Evolutionary conservation across 148 eudicot genomes (phyloP).

Genomic region (Mesembryanthemum crystallinum): DNA sequence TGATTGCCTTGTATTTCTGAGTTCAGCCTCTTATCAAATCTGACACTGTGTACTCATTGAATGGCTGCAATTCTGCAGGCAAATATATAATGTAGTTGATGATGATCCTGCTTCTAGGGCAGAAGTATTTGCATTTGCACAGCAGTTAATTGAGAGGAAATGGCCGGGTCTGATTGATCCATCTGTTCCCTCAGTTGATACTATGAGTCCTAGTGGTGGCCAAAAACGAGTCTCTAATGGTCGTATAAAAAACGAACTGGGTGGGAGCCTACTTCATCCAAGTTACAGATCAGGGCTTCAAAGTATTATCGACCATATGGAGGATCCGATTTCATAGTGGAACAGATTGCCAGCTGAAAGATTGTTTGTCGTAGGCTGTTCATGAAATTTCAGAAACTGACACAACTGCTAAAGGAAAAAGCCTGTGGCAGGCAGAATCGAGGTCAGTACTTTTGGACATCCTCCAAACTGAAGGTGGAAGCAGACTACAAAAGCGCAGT

Average conservation of each 20-base stretch:
- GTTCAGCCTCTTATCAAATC: background rate
- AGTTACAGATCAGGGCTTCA: constrained; percentile 70
- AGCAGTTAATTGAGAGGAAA: constrained; percentile 47
- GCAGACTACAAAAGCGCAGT: no score
- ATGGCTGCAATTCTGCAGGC: constrained; percentile 32
- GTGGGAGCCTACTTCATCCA: constrained; percentile 56
- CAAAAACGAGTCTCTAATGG: constrained; percentile 79
- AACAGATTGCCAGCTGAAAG: background rate
- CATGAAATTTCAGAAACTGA: background rate
- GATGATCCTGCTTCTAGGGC: constrained; percentile 83
- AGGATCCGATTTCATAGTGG: constrained; percentile 15
- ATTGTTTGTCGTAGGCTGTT: background rate
- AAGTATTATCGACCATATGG: constrained; percentile 51
- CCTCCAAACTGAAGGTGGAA: no score
- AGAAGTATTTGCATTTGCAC: constrained; percentile 63
- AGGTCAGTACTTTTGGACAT: no score
- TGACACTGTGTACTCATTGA: background rate
- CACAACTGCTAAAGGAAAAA: background rate
- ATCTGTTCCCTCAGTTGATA: constrained; percentile 8
- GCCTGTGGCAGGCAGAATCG: background rate
- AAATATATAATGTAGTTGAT: constrained; percentile 69
- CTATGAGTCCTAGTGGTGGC: constrained; percentile 19
- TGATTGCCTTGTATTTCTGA: background rate
- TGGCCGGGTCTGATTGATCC: constrained; percentile 48
- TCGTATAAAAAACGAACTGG: constrained; percentile 64